Evolutionary conservation across 768 basidiomycete genomes (phyloP).

Genomic region (Postia placenta): DNA sequence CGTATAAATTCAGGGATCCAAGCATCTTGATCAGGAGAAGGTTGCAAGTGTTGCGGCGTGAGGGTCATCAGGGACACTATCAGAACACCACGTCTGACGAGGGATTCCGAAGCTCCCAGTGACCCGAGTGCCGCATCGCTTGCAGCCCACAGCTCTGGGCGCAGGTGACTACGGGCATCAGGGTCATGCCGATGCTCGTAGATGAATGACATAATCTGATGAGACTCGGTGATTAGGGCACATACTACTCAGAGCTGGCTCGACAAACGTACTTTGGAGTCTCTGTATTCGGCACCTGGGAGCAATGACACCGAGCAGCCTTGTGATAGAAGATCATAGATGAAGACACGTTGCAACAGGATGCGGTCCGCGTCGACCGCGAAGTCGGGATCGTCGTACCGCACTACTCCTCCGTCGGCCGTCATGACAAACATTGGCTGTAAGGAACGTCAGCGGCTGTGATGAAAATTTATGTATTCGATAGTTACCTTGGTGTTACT

Average conservation of each 20-base stretch:
- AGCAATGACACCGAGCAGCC: constrained; percentile 48
- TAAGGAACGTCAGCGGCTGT: constrained; percentile 14
- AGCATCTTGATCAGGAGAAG: background rate
- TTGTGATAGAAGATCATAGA: constrained; percentile 41
- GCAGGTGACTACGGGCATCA: constrained; percentile 12
- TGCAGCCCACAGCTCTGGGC: constrained; percentile 11
- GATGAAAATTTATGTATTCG: background rate
- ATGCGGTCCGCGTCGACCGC: constrained; percentile 25
- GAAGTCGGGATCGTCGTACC: constrained; percentile 8
- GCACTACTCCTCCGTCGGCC: constrained; percentile 47
- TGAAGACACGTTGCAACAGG: constrained; percentile 43
- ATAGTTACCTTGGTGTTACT: constrained; percentile 33
- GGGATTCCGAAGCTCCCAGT: constrained; percentile 11
- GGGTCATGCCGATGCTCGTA: constrained; percentile 28
- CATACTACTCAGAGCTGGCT: too few species aligned
- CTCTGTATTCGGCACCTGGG: constrained; percentile 50
- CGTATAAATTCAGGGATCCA: background rate
- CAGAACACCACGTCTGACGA: background rate
- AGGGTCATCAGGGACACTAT: background rate
- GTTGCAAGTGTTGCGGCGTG: background rate
- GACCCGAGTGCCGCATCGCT: constrained; percentile 5
- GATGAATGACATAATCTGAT: constrained; percentile 60
- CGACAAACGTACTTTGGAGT: constrained; percentile 57
- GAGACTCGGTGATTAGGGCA: too few species aligned
- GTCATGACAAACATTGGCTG: constrained; percentile 67